Base-by-base conservation (phyloP, 2,329 filamentous ascomycete species). In the Talaromyces sp. region DNA sequence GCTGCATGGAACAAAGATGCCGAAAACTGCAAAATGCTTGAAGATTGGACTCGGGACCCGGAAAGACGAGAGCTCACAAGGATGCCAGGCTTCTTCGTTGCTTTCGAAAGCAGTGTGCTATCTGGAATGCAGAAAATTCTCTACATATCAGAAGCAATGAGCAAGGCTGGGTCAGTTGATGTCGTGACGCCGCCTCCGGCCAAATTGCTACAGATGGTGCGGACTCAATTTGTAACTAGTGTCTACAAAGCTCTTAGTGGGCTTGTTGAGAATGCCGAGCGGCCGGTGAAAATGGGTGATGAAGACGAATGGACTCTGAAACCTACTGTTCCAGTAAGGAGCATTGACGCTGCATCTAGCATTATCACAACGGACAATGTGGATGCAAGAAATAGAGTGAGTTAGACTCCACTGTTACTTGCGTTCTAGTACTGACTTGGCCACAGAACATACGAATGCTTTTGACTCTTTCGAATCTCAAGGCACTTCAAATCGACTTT, bases 191-290 rank as follows among this genome's bases (percentile, higher is more conserved):
- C 93, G 18, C 96, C 95, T 5, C 88, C 92, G 39, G 83, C 88
- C 7, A 99, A 98, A 75, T 80, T 97, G 48, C 81, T 98, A 48
- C 91, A 96, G 74, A 92, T 93, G 85, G 92, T 98, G 16, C 86
- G 93, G 67, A 89, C 88, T 67, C 92, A 96, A 72, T 99, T 99
- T 71, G 92, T 96, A 16, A 92, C 89, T 6, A 96, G 93, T 63
- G 80, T 99, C 48, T 98, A 98, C 77, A 96, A 96, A 75, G 92
- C 92, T 6, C 79, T 99, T 40, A 96, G 91, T 69, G 95, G 93
- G 23, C 93, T 99, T 87, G 92, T 99, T 1, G 95, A 98, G 77
- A 98, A 96, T 75, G 93, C 95, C 2, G 92, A 98, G 77, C 86
- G 87, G 63, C 84, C 88, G 14, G 85, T 87, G 68, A 86, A 86